A percentile compares a stretch with the other conserved stretches of the same genome.
phyloP scores from a whole-genome alignment of 1,284 basidiomycete genomes.

The Ustilago bromivora region DNA sequence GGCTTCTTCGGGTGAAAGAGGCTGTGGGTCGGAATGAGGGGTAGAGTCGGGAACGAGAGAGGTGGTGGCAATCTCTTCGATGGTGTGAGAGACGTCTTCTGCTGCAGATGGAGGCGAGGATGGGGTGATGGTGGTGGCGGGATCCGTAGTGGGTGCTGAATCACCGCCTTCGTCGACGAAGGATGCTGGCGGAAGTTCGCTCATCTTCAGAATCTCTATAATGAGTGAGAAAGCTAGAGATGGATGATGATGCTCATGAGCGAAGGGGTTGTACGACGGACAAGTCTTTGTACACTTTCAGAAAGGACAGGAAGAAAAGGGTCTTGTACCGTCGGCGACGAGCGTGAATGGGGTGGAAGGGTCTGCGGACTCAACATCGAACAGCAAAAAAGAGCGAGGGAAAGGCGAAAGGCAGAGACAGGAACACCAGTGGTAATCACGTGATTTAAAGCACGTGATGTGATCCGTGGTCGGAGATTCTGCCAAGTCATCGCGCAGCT shows the following conservation, averaged over 20 bases:
- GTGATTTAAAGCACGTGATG: no score
- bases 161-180: constrained; percentile 14
- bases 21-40: not conserved
- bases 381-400: not conserved
- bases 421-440: not conserved
- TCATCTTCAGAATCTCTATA: constrained; percentile 20
- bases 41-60: not conserved
- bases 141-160: not conserved
- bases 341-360: constrained; percentile 21
- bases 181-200: constrained; percentile 28
- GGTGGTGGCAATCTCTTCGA: not conserved
- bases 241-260: not conserved
- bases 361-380: constrained; percentile 3
- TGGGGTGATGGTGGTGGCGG: not conserved
- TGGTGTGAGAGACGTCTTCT: not conserved
- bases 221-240: no score
- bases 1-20: constrained; percentile 16
- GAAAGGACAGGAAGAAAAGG: not conserved
- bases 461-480: no score
- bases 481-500: no score
- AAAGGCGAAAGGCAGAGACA: constrained; percentile 4
- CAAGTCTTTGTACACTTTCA: not conserved
- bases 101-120: not conserved
- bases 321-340: constrained; percentile 12
- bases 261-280: not conserved